These are phyloP conservation scores for Tanacetum coccineum DNA, from an alignment of 129 eudicot species.

Conservation along the genomic window DNA sequence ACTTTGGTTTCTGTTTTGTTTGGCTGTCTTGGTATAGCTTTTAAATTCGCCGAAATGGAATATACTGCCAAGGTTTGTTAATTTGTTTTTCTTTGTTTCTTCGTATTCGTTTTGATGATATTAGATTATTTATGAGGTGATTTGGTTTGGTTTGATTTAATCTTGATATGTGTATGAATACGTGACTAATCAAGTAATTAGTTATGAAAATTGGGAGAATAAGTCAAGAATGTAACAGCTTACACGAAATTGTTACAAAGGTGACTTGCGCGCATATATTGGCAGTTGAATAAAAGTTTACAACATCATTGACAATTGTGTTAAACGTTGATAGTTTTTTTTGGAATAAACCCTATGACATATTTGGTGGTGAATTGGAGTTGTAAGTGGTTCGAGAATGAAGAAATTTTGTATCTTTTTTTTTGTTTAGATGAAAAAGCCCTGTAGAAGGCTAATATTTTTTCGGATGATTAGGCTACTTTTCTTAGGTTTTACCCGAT, in stretches of 20 bases:
- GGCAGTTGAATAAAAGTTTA: too few relatives aligned
- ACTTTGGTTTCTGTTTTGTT: slow-evolving; percentile 74
- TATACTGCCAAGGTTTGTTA: slow-evolving; percentile 64
- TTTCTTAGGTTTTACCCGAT: slow-evolving; percentile 3
- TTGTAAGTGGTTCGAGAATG: background rate
- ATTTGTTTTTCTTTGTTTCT: background rate
- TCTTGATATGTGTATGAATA: background rate
- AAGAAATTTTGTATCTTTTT: background rate
- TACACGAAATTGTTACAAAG: background rate
- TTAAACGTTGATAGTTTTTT: too few relatives aligned
- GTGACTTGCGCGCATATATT: too few relatives aligned
- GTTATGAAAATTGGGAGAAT: background rate
- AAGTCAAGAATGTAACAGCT: background rate
- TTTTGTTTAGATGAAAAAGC: background rate
- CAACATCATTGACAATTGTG: too few relatives aligned
- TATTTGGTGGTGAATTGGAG: background rate
- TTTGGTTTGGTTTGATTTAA: background rate
- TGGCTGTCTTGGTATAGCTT: slow-evolving; percentile 71
- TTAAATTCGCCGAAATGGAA: slow-evolving; percentile 79
- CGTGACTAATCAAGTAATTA: background rate
- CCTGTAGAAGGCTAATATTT: slow-evolving; percentile 1
- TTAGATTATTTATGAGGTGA: background rate
- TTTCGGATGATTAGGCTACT: background rate
- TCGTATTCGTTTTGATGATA: background rate
- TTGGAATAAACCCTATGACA: background rate